Base-by-base conservation (phyloP, 257 asterid species). In the Plantago major region DNA sequence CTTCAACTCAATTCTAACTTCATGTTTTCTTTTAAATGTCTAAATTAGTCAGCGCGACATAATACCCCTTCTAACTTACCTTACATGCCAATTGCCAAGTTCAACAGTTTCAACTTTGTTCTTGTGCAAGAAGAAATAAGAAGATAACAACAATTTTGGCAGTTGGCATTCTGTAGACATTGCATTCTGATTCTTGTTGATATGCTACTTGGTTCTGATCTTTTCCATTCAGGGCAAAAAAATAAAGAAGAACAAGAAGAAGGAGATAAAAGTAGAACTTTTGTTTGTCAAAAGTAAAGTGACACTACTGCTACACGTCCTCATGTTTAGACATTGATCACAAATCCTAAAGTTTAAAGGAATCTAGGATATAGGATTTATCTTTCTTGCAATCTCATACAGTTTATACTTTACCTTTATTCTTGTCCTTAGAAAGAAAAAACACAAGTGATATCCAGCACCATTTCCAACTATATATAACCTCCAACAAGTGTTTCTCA, bases 391-490 rank as follows among this genome's bases (percentile, higher is more conserved):
- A 33, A 33, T 33, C 40, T 33, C 40, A 33, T 4, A 44, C 22
- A n/a, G 58, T 44, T 50, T 62, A 1, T 13, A 9, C 12, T 58
- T 48, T 15, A 56, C 18, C 40, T 44, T 54, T 17, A 15, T 12
- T 37, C 63, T 55, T 72, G 45, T 7, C 63, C 65, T 43, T 60
- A 51, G n/a, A 54, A 52, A 38, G 45, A n/a, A 42, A 61, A 51
- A 13, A 19, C 26, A 44, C 40, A 13, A 44, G 11, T 51, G 28
- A 11, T 5, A 58, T 40, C 53, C 40, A 60, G 4, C 22, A 3
- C 52, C 16, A 42, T 71, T 48, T 52, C 60, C 47, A 37, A 55
- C 42, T 48, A 43, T 58, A 55, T 76, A 79, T 76, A 77, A 33
- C 46, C 64, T 33, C 64, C 66, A 64, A 22, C 57, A 62, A 61